phyloP scores from a whole-genome alignment of 257 asterid genomes.

The Lithospermum erythrorhizon region DNA sequence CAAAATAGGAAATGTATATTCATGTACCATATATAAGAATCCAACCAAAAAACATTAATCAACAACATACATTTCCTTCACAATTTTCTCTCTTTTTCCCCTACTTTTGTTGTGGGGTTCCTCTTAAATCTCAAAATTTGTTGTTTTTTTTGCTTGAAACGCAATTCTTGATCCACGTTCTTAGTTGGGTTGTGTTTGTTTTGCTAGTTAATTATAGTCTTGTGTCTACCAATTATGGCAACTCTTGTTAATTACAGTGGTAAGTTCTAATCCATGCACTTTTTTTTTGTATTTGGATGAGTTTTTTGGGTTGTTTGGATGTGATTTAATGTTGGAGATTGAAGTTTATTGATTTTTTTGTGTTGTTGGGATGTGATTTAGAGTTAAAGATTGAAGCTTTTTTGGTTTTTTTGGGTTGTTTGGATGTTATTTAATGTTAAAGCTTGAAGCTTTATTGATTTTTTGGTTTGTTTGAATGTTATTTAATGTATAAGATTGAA shows the following conservation, averaged over 20 bases:
- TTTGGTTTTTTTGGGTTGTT: neutral
- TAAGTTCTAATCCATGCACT: constrained; percentile 25
- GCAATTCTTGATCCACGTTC: constrained; percentile 44
- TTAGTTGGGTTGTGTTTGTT: constrained; percentile 47
- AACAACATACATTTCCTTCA: constrained; percentile 8
- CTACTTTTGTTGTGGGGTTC: constrained; percentile 42
- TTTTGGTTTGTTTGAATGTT: neutral
- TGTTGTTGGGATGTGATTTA: neutral
- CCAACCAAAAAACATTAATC: neutral
- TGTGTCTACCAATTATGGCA: constrained; percentile 66
- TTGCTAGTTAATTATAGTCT: constrained; percentile 21
- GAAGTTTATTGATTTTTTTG: too few relatives aligned
- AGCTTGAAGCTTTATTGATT: neutral
- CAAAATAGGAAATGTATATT: too few relatives aligned
- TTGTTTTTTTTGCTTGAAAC: constrained; percentile 28
- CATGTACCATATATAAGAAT: constrained; percentile 15
- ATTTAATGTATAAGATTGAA: neutral
- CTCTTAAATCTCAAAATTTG: constrained; percentile 11
- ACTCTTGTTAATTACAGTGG: constrained; percentile 89
- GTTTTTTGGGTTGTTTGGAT: neutral
- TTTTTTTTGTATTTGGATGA: neutral
- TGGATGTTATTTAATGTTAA: neutral
- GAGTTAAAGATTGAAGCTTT: constrained; percentile 2
- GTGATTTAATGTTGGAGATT: too few relatives aligned
- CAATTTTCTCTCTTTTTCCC: constrained; percentile 33